A percentile compares a stretch with the other conserved stretches of the same genome.
These are phyloP conservation scores for Aureobasidium subglaciale DNA, from an alignment of 2,329 filamentous ascomycete genomes.

Conservation along the genomic window DNA sequence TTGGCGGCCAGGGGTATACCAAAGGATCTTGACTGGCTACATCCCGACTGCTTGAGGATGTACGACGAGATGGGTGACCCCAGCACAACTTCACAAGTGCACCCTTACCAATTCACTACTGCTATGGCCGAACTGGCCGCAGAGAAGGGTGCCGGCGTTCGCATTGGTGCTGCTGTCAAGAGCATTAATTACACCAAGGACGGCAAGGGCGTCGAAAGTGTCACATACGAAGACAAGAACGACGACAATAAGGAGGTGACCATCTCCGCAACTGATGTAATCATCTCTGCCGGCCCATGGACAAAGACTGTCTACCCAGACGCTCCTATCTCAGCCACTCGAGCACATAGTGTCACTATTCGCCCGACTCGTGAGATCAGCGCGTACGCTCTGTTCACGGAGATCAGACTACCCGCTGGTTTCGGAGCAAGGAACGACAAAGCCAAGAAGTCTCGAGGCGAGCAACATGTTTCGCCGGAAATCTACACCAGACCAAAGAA, in stretches of 20 bases:
- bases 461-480: slow-evolving; percentile 70
- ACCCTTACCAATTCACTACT: slow-evolving; percentile 85
- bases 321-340: slow-evolving; percentile 53
- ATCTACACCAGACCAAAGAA: slow-evolving; percentile 86
- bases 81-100: slow-evolving; percentile 82
- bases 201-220: slow-evolving; percentile 48
- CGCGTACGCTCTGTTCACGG: slow-evolving; percentile 77
- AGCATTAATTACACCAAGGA: slow-evolving; percentile 49
- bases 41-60: slow-evolving; percentile 54
- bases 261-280: slow-evolving; percentile 49
- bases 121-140: slow-evolving; percentile 70
- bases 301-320: slow-evolving; percentile 45
- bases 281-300: slow-evolving; percentile 58
- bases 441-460: slow-evolving; percentile 28
- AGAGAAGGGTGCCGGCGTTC: slow-evolving; percentile 52
- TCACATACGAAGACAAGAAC: slow-evolving; percentile 55
- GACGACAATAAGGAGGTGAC: slow-evolving; percentile 39
- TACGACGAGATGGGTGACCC: slow-evolving; percentile 82
- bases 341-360: slow-evolving; percentile 58
- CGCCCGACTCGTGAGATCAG: slow-evolving; percentile 53
- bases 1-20: slow-evolving; percentile 59
- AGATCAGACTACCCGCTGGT: slow-evolving; percentile 64
- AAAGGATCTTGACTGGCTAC: slow-evolving; percentile 76
- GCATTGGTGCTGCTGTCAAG: slow-evolving; percentile 58
- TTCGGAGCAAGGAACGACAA: slow-evolving; percentile 45